Conservation (phyloP, 1,284 basidiomycete species). For the Takashimella koratensis region DNA sequence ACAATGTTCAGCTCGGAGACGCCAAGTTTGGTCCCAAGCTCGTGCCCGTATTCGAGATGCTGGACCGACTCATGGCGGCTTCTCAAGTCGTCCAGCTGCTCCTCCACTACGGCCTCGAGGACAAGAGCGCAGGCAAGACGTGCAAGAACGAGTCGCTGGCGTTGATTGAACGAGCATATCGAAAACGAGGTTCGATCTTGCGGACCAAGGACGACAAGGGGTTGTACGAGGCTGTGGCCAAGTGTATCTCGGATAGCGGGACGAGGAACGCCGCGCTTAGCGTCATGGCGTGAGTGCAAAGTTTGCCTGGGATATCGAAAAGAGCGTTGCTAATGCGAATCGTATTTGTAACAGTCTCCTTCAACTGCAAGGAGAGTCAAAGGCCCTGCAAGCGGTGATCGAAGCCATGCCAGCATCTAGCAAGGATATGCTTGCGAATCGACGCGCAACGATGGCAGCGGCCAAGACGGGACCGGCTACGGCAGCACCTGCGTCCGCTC, state of each 20-base stretch:
- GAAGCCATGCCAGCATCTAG: constrained; percentile 33
- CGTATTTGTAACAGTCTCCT: no score
- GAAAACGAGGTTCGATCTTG: constrained; percentile 41
- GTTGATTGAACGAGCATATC: constrained; percentile 45
- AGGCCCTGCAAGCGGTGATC: constrained; percentile 33
- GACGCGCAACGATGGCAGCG: constrained; percentile 37
- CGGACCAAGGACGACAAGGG: constrained; percentile 37
- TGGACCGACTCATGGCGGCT: constrained; percentile 48
- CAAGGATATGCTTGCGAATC: constrained; percentile 48
- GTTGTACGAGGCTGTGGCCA: constrained; percentile 52
- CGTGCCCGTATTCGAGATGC: constrained; percentile 52
- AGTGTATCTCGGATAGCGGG: constrained; percentile 55
- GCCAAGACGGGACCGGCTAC: constrained; percentile 23
- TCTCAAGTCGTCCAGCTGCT: constrained; percentile 71
- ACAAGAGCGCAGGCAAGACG: constrained; percentile 44
- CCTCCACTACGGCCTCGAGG: constrained; percentile 61
- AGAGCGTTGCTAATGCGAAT: no score
- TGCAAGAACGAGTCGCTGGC: constrained; percentile 44
- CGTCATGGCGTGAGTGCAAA: constrained; percentile 43
- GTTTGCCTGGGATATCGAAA: background rate
- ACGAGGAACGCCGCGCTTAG: constrained; percentile 44
- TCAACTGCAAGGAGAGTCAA: constrained; percentile 40
- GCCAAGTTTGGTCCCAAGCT: constrained; percentile 52
- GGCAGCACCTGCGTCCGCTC: background rate
- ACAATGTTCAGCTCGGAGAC: constrained; percentile 52